phyloP scores from a whole-genome alignment of 139 green algal genomes.

The Volvox africanus region DNA sequence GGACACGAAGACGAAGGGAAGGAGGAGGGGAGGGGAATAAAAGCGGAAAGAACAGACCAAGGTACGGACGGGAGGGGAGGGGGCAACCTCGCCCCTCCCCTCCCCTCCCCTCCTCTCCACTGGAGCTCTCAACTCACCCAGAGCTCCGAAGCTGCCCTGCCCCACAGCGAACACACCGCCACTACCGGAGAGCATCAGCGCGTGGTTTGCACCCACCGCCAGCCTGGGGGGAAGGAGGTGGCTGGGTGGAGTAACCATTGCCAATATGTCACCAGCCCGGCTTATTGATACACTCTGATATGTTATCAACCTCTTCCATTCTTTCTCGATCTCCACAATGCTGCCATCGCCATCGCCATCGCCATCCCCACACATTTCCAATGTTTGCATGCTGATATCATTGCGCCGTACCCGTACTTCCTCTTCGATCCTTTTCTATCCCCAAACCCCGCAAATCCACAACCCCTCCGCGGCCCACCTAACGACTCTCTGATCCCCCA shows the following conservation, averaged over 20 bases:
- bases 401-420: not conserved
- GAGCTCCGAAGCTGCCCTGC: slow-evolving; percentile 72
- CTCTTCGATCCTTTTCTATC: not conserved
- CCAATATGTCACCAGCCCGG: too few species aligned
- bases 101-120: too few species aligned
- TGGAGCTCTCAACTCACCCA: too few species aligned
- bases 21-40: too few species aligned
- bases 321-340: not conserved
- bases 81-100: too few species aligned
- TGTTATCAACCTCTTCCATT: too few species aligned
- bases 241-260: too few species aligned
- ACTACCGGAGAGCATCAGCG: slow-evolving; percentile 64
- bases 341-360: not conserved
- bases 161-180: slow-evolving; percentile 75
- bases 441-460: too few species aligned
- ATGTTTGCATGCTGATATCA: not conserved
- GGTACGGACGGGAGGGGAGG: too few species aligned
- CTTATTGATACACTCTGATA: too few species aligned
- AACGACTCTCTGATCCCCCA: slow-evolving; percentile 19
- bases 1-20: too few species aligned
- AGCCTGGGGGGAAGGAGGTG: slow-evolving; percentile 40
- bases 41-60: too few species aligned
- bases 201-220: slow-evolving; percentile 73
- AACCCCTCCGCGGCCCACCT: slow-evolving; percentile 42
- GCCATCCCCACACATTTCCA: not conserved